Evolutionary conservation across 148 eudicot species (phyloP), one percentile per base, ranked within the genome.

Genomic region (Fagopyrum esculentum): DNA sequence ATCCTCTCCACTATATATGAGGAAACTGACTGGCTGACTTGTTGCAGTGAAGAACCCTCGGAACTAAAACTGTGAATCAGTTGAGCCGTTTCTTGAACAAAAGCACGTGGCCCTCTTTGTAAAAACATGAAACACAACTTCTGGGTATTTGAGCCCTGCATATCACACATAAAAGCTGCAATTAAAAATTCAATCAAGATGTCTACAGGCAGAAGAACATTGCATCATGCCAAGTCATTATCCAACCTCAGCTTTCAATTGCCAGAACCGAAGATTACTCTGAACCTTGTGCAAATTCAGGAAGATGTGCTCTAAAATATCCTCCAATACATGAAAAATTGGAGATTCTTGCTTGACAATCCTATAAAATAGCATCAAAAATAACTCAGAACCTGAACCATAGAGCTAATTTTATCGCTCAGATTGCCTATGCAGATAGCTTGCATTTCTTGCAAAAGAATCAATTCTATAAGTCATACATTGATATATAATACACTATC

Each of bases 61-160:
- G 86, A 74, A 84, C 86, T 73, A 73, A 76, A 89, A 75, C 84
- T 89, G 10, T 83, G 90, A 60, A 90, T 75, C 81, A 96, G 75
- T 72, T 85, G 88, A 74, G 76, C 73, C 57, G 89, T 82, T 76
- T 85, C 98, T 72, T 82, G 81, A 64, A 90, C 3, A 77, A 96
- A 92, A 69, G 99, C 98, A 69, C 57, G 76, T 45, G 99, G 99
- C 46, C 99, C 99, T 81, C 98, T 85, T 87, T 90, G 90, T 63
- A 90, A 89, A 75, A 96, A 83, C 88, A 96, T 85, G 81, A 92
- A 96, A 81, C 88, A 90, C 44, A 86, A 87, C 78, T 87, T 96
- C 76, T 75, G 87, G 77, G 87, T 82, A 86, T 83, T 81, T 55
- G 99, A 90, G 30, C 90, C 92, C 99, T 96, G 82, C 82, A 78